These are phyloP conservation scores for Podaxis sp. DNA, from an alignment of 768 basidiomycete species.

Conservation along the genomic window DNA sequence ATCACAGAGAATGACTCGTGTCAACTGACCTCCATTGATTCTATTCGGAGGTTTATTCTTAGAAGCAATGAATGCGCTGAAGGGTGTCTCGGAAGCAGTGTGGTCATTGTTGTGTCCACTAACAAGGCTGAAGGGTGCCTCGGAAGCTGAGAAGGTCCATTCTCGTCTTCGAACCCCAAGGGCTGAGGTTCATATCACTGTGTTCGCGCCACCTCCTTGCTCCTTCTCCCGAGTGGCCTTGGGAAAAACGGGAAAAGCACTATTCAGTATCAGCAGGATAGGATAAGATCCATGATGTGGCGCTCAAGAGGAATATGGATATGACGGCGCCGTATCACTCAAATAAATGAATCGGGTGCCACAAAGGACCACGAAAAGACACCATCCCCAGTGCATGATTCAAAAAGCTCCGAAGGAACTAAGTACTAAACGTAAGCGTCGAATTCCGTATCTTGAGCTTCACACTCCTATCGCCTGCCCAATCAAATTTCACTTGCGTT, in stretches of 20 bases:
- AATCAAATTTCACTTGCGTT: conserved; percentile 77
- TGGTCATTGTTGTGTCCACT: too few species aligned
- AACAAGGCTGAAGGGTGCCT: background rate
- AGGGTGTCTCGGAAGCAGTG: too few species aligned
- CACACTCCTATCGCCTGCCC: conserved; percentile 83
- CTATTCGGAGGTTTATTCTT: too few species aligned
- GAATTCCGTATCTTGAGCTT: conserved; percentile 81
- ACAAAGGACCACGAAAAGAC: background rate
- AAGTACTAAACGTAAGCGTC: conserved; percentile 84
- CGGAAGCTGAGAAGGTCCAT: background rate
- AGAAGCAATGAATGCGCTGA: too few species aligned
- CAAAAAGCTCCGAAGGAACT: conserved; percentile 16
- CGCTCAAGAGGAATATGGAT: background rate
- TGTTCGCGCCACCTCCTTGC: background rate
- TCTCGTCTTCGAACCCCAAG: background rate
- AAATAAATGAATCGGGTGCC: background rate
- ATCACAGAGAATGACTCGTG: too few species aligned
- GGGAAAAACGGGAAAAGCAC: background rate
- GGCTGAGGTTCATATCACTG: background rate
- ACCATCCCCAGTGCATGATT: too few species aligned
- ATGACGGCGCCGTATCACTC: background rate
- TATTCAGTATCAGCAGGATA: background rate
- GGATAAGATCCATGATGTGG: background rate
- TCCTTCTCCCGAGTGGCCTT: background rate
- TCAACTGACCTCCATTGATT: too few species aligned